Evolutionary conservation across 192 early-diverging fungal genomes (phyloP), one percentile per base, ranked within the genome.

Genomic region (Funneliformis geosporum): DNA sequence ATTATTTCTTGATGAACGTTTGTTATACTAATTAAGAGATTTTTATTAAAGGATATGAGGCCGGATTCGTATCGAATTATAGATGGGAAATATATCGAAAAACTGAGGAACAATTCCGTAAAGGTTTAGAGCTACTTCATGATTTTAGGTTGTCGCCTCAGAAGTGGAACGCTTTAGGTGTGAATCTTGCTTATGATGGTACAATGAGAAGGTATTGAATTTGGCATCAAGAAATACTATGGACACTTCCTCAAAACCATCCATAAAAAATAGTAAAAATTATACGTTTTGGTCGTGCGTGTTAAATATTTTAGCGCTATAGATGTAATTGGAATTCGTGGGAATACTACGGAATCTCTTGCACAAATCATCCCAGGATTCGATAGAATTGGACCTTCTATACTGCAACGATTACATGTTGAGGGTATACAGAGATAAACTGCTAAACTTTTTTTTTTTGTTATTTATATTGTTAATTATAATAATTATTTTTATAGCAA

Each of bases 351-450:
- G 28, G 84, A 87, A 21, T 76, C 84, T 4, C 85, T 89, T 25
- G 59, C 82, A 27, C 86, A 87, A 16, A n/a, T 89, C 9, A 81
- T 94, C 9, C 91, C 93, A 21, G 84, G 78, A 69, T 83, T 93
- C 75, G 73, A 81, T 65, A 81, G 88, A 8, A 50, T 94, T 23
- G 81, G 84, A n/a, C 80, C 87, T 12, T 79, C 80, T 9, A 82
- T 93, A 39, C 84, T 80, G 25, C 85, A 83, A 43, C 86, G 92
- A 33, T 84, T 93, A 68, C 68, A 86, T 11, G 88, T 92, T 40
- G 93, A 91, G 80, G 89, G 89, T 28, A 28, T 8, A 8, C 10
- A 4, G 18, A n/a, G 11, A 4, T 38, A 50, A 46, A 55, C 23
- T 18, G n/a, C 2, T 14, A 55, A 6, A 28, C 10, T 55, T 60